These are phyloP conservation scores for Penicillium occitanis DNA, from an alignment of 2,329 filamentous ascomycete genomes.

Conservation along the genomic window DNA sequence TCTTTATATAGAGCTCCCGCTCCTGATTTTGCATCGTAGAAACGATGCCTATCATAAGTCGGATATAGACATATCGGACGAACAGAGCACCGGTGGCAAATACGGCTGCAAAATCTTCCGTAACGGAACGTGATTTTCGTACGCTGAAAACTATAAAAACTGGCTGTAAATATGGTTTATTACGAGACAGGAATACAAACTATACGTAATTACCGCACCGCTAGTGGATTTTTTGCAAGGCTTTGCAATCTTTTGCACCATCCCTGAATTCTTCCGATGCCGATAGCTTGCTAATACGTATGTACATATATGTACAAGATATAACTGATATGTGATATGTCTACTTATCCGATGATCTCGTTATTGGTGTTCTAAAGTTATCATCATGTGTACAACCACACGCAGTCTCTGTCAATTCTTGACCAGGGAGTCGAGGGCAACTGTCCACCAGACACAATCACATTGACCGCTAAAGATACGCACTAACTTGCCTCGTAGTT, in stretches of 20 bases:
- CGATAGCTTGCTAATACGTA: neutral
- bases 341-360: neutral
- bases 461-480: neutral
- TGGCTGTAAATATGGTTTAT: neutral
- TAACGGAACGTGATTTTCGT: neutral
- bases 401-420: neutral
- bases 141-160: neutral
- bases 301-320: neutral
- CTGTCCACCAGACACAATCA: slow-evolving; percentile 1
- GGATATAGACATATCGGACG: neutral
- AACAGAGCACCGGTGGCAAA: neutral
- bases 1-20: neutral
- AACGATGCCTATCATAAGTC: neutral
- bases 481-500: neutral
- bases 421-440: neutral
- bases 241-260: neutral
- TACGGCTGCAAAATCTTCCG: neutral
- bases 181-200: neutral
- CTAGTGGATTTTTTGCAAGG: neutral
- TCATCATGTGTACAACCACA: neutral
- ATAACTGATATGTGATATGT: neutral
- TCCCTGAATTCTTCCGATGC: slow-evolving; percentile 2
- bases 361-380: neutral
- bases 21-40: neutral
- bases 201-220: neutral